Conservation (phyloP, 768 basidiomycete species). For the Termitomyces sp. region DNA sequence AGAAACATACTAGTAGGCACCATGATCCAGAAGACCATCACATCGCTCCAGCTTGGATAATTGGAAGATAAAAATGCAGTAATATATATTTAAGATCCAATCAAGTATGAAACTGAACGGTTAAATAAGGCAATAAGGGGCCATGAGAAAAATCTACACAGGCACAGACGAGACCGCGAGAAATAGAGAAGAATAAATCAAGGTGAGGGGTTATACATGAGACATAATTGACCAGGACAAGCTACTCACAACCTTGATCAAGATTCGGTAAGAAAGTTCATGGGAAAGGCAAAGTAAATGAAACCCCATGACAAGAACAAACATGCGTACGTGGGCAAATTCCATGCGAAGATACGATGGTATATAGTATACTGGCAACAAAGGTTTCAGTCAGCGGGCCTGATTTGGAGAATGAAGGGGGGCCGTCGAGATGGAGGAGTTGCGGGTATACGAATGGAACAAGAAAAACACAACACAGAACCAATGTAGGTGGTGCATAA, state of each 20-base stretch:
- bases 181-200: neutral
- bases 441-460: conserved; percentile 1
- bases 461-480: neutral
- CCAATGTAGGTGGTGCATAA: neutral
- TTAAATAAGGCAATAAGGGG: neutral
- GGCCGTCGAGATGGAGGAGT: conserved; percentile 1
- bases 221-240: conserved; percentile 2
- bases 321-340: conserved; percentile 6
- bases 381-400: neutral
- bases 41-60: neutral
- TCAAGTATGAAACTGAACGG: neutral
- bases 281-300: neutral
- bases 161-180: neutral
- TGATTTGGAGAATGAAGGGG: neutral
- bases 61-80: neutral
- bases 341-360: conserved; percentile 6
- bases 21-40: too few relatives aligned
- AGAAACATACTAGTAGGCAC: too few relatives aligned
- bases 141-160: conserved; percentile 2
- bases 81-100: neutral
- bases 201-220: neutral
- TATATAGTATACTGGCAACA: conserved; percentile 13
- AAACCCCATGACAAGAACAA: neutral
- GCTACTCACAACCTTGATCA: conserved; percentile 9
- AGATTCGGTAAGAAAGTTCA: conserved; percentile 8